Evolutionary conservation across 169 alveolate genomes (phyloP).

Genomic region (Plasmodium knowlesi): DNA sequence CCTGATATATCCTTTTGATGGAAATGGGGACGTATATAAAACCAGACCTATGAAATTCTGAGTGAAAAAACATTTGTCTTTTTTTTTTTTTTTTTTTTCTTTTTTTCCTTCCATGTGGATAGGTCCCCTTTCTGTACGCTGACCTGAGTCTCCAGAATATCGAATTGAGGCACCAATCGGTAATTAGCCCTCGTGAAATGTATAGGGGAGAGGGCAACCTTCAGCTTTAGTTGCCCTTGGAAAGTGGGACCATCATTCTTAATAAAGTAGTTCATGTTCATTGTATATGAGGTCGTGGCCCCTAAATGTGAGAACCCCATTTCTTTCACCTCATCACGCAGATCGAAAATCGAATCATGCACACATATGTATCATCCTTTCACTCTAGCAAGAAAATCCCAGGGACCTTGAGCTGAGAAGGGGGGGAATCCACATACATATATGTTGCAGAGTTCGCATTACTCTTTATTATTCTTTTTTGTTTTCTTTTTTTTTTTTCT

Average conservation of each 20-base stretch:
- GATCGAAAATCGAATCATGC: background rate
- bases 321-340: background rate
- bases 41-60: background rate
- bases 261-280: background rate
- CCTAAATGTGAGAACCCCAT: background rate
- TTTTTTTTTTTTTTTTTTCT: background rate
- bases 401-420: background rate
- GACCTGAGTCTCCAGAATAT: constrained; percentile 48
- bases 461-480: too few relatives aligned
- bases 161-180: constrained; percentile 40
- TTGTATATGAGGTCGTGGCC: background rate
- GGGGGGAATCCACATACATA: background rate
- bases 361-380: background rate
- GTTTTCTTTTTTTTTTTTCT: too few relatives aligned
- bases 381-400: background rate
- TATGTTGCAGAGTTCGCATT: background rate
- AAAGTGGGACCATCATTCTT: background rate
- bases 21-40: background rate
- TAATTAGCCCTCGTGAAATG: background rate
- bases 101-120: background rate
- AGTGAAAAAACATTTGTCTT: background rate
- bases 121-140: constrained; percentile 19
- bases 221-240: background rate
- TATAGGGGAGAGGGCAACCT: background rate
- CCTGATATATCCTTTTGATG: background rate